phyloP scores from a whole-genome alignment of 257 asterid genomes.

The Solanum verrucosum region DNA sequence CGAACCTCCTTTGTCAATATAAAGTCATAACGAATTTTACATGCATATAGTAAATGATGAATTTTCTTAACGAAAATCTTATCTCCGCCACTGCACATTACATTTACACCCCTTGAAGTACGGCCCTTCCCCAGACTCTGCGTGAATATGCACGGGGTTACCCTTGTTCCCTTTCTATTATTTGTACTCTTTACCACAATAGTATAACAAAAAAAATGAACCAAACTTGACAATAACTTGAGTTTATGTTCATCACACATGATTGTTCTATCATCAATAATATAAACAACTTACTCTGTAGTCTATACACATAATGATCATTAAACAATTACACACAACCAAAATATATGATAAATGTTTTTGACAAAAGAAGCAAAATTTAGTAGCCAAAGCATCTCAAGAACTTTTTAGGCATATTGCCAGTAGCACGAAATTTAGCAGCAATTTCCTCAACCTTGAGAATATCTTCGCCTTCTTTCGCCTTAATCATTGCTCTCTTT shows the following conservation, averaged over 20 bases:
- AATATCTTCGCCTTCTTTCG: slow-evolving; percentile 21
- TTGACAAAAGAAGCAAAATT: background rate
- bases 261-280: too few species aligned
- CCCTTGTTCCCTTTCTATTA: too few species aligned
- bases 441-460: slow-evolving; percentile 36
- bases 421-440: slow-evolving; percentile 25
- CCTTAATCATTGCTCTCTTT: slow-evolving; percentile 32
- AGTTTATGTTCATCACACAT: too few species aligned
- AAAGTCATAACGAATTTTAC: background rate
- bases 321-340: background rate
- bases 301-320: background rate
- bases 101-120: too few species aligned
- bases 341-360: background rate
- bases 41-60: too few species aligned
- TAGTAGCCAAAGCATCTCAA: slow-evolving; percentile 32
- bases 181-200: background rate
- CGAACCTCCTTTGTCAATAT: background rate
- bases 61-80: too few species aligned
- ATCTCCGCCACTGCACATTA: too few species aligned
- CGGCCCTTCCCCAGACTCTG: too few species aligned
- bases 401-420: slow-evolving; percentile 21
- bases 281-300: too few species aligned
- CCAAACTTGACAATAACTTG: too few species aligned
- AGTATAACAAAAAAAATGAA: too few species aligned
- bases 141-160: too few species aligned